Conservation (phyloP, 148 eudicot genomes). For the Silene conica region DNA sequence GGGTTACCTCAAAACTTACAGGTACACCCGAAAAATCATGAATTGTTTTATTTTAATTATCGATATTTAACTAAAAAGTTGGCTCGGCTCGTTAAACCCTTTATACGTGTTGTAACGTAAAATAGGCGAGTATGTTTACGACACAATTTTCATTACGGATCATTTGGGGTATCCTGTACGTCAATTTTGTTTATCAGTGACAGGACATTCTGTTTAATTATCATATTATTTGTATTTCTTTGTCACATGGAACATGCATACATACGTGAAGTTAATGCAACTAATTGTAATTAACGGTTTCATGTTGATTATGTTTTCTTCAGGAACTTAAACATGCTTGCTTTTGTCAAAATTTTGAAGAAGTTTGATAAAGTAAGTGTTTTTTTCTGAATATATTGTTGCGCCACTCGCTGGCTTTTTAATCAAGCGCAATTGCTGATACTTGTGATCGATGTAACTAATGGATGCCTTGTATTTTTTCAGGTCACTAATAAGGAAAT, state of each 20-base stretch:
- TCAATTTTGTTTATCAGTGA: no score
- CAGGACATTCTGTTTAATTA: no score
- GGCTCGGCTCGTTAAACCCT: no score
- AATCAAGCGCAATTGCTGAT: background rate
- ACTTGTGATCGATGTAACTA: constrained; percentile 19
- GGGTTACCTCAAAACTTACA: constrained; percentile 78
- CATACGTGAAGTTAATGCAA: constrained; percentile 21
- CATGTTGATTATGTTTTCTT: constrained; percentile 26
- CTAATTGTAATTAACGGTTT: background rate
- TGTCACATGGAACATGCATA: constrained; percentile 23
- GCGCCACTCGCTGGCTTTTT: no score
- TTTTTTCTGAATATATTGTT: constrained; percentile 13
- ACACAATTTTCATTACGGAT: no score
- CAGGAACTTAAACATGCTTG: constrained; percentile 98
- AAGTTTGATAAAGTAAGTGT: constrained; percentile 88
- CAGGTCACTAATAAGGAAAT: constrained; percentile 87
- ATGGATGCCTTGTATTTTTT: constrained; percentile 19
- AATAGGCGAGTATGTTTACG: no score
- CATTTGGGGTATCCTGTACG: no score
- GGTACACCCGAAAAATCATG: constrained; percentile 29
- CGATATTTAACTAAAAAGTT: no score
- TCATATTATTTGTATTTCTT: background rate
- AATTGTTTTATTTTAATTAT: no score
- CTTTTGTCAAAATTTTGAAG: constrained; percentile 81
- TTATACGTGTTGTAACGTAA: no score